Base-by-base conservation (phyloP, 1,284 basidiomycete species). In the Tilletia horrida region DNA sequence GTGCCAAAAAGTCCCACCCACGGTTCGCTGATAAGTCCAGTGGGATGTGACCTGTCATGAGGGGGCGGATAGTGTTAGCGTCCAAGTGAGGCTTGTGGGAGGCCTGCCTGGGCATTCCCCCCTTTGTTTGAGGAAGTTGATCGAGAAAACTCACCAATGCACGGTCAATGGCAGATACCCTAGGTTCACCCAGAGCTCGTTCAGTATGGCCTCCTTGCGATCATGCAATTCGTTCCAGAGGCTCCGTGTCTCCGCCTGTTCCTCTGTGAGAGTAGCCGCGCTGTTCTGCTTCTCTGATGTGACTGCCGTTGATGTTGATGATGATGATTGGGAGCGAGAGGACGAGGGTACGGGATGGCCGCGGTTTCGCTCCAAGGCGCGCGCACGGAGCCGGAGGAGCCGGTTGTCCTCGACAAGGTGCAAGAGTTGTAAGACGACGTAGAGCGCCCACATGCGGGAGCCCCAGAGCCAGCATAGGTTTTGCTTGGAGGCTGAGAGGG, bases 101-200 rank as follows among this genome's bases (percentile, higher is more conserved):
- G 45, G 45, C 6, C n/a, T n/a, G n/a, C n/a, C n/a, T n/a, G n/a
- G n/a, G n/a, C n/a, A n/a, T n/a, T n/a, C n/a, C n/a, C n/a, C n/a
- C 16, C 45, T 48, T 31, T n/a, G 16, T 42, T 43, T 0, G 14
- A 13, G 18, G 29, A 48, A 14, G 44, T 23, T 40, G 42, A 16
- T n/a, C 8, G 48, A 44, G 29, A 27, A 31, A 40, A 83, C 86
- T 69, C 72, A 91, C 91, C 91, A 93, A 80, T 93, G 92, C 63
- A 92, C 81, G 3, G 91, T 90, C 66, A 91, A 82, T 2, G 91
- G 92, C 47, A 92, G 82, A 79, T 92, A 90, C 40, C 87, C 88
- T 3, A 89, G 70, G 76, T 92, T 93, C 59, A 88, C 87, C 62
- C 90, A 83, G 27, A 90, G 78, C 73, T 92, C 90, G 68, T 87